Base-by-base conservation (phyloP, 371 early-diverging fungal species). In the Mucor saturninus region DNA sequence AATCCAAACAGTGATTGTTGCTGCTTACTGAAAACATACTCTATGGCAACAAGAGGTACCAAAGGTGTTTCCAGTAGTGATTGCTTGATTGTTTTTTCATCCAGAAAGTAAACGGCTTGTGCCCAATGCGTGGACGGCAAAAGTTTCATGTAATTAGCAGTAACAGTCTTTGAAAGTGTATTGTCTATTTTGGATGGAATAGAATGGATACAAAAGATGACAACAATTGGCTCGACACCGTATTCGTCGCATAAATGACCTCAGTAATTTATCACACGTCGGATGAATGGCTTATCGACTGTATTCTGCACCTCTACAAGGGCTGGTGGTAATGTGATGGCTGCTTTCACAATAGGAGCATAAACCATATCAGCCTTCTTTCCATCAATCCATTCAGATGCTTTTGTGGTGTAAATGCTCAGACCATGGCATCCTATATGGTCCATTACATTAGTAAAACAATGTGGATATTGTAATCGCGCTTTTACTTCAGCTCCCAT, bases 191-290 rank as follows among this genome's bases (percentile, higher is more conserved):
- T 2, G 46, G 46, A 51, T 29, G 32, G 32, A 51, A 50, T 39
- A 30, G 35, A 13, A 35, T 59, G 38, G 38, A 52, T 35, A 39
- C 39, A 64, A 52, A 59, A 46, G 21, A 57, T 59, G 11, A 58
- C 43, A 53, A 57, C 58, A 46, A 64, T 64, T 42, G 59, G 65
- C 52, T 64, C 65, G 10, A 59, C 61, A 39, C 51, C 51, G 45
- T 65, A 65, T 49, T 56, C 60, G 29, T 60, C 61, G 37, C 55
- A 32, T 50, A 60, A 32, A 45, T 65, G 56, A 0, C 56, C 52
- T 56, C 61, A 65, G 39, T 65, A 60, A 49, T 65, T 60, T 5
- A 65, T 60, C 74, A 84, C 11, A 75, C 79, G 37, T 67, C 65
- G 72, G 62, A 82, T 14, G 77, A 42, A 63, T 42, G 64, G 3